phyloP scores from a whole-genome alignment of 306 rosid genomes.

The Acacia acuminata region DNA sequence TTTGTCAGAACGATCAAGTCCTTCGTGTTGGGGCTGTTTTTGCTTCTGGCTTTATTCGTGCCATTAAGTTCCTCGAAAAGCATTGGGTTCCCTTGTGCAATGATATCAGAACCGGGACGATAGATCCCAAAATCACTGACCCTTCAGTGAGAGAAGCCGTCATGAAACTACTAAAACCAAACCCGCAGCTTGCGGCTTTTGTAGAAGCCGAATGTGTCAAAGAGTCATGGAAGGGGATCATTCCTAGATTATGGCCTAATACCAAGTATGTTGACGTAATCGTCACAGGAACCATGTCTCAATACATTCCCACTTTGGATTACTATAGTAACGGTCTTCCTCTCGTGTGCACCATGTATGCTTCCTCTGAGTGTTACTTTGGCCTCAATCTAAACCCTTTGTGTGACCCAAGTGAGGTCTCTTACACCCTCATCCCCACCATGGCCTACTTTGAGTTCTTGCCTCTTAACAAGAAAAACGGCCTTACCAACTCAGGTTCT shows the following conservation, averaged over 20 bases:
- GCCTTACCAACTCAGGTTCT: slow-evolving; percentile 9
- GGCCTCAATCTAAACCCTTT: slow-evolving; percentile 57
- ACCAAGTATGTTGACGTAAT: slow-evolving; percentile 57
- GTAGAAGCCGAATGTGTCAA: slow-evolving; percentile 41
- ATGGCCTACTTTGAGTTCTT: slow-evolving; percentile 58
- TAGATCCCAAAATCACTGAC: slow-evolving; percentile 40
- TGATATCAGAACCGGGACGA: slow-evolving; percentile 47
- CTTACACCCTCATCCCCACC: slow-evolving; percentile 53
- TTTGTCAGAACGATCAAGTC: slow-evolving; percentile 40
- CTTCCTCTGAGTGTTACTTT: slow-evolving; percentile 61
- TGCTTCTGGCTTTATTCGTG: slow-evolving; percentile 60
- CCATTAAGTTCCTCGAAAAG: slow-evolving; percentile 52
- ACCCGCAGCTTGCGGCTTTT: slow-evolving; percentile 42
- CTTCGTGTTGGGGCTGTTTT: slow-evolving; percentile 61
- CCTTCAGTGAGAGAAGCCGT: slow-evolving; percentile 46
- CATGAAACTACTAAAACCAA: slow-evolving; percentile 43
- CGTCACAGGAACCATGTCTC: slow-evolving; percentile 64
- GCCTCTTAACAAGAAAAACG: slow-evolving; percentile 39
- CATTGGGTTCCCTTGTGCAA: slow-evolving; percentile 40
- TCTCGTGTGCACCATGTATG: slow-evolving; percentile 58
- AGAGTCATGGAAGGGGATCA: slow-evolving; percentile 50
- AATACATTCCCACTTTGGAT: slow-evolving; percentile 49
- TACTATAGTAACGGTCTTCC: slow-evolving; percentile 50
- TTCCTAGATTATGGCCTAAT: slow-evolving; percentile 54
- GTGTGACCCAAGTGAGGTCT: slow-evolving; percentile 46